Conservation (phyloP, 163 green algal genomes). For the Scenedesmus sp. region DNA sequence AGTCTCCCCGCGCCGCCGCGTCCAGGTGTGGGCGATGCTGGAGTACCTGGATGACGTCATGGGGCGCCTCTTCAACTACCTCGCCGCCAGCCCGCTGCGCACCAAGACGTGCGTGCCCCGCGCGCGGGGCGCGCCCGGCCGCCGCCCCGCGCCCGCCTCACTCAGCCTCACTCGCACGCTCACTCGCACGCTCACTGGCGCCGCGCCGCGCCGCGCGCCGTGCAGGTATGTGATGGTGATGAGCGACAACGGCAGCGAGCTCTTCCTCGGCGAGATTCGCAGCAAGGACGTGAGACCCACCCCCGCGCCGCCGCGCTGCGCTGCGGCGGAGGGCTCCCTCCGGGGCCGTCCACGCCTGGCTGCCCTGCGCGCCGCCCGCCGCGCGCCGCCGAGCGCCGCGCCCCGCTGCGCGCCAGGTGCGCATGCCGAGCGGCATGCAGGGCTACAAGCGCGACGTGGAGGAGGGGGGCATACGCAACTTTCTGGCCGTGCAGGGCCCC, state of each 20-base stretch:
- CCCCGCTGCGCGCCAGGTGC: background rate
- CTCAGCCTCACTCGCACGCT: too few species aligned
- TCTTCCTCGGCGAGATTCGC: background rate
- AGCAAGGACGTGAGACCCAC: too few species aligned
- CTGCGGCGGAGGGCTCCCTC: too few species aligned
- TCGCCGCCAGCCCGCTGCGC: background rate
- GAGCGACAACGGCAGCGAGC: constrained; percentile 16
- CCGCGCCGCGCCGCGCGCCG: too few species aligned
- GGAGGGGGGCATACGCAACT: constrained; percentile 26
- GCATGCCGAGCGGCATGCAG: constrained; percentile 28
- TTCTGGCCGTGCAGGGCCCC: constrained; percentile 21
- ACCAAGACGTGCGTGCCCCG: constrained; percentile 28
- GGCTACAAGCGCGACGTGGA: background rate
- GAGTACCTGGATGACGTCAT: constrained; percentile 25
- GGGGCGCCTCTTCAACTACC: constrained; percentile 6
- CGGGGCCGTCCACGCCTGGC: too few species aligned
- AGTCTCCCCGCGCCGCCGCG: too few species aligned
- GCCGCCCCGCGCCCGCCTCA: too few species aligned
- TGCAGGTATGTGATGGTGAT: constrained; percentile 30
- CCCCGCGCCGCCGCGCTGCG: too few species aligned
- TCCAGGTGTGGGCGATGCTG: constrained; percentile 25
- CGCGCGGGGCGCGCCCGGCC: too few species aligned
- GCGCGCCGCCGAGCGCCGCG: background rate
- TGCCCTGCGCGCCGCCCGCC: too few species aligned
- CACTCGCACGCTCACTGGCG: too few species aligned